A percentile compares a stretch with the other conserved stretches of the same genome.
Evolutionary conservation across 1,284 basidiomycete genomes (phyloP).

Genomic region (Wallemia ichthyophaga): DNA sequence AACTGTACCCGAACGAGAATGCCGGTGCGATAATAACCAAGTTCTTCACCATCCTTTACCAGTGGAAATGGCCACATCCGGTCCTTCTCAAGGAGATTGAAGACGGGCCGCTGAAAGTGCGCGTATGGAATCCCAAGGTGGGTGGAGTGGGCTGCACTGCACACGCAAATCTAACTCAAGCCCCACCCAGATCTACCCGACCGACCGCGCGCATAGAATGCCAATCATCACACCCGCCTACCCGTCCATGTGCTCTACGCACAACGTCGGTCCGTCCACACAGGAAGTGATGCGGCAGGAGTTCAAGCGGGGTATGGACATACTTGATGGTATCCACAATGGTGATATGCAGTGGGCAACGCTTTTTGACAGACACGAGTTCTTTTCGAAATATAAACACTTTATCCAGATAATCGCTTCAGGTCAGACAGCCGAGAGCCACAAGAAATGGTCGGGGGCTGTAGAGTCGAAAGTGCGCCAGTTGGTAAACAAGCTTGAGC

Average conservation of each 20-base stretch:
- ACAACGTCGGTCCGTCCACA: slow-evolving; percentile 85
- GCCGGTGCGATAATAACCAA: slow-evolving; percentile 86
- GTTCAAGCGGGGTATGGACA: slow-evolving; percentile 48
- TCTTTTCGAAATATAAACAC: slow-evolving; percentile 88
- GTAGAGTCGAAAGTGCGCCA: slow-evolving; percentile 93
- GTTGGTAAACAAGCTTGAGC: slow-evolving; percentile 89
- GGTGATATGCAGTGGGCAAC: slow-evolving; percentile 67
- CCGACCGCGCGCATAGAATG: slow-evolving; percentile 83
- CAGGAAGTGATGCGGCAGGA: slow-evolving; percentile 91
- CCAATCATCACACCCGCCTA: slow-evolving; percentile 99
- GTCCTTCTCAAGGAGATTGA: slow-evolving; percentile 88
- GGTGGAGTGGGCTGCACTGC: slow-evolving; percentile 6
- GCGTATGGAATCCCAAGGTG: slow-evolving; percentile 94
- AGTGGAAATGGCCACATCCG: slow-evolving; percentile 96
- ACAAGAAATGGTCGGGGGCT: slow-evolving; percentile 92
- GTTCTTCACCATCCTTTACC: slow-evolving; percentile 88
- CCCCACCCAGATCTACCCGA: slow-evolving; percentile 42
- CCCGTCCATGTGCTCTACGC: slow-evolving; percentile 98
- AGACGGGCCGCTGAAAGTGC: slow-evolving; percentile 66
- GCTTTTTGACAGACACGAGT: slow-evolving; percentile 76
- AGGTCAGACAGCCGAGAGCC: slow-evolving; percentile 45
- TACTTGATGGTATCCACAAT: background rate
- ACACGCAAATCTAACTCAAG: background rate
- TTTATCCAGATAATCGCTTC: slow-evolving; percentile 96
- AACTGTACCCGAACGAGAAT: slow-evolving; percentile 79